Percentiles rank a stretch among this genome's conserved stretches.
These are phyloP conservation scores for Sphaerulina populicola DNA, from an alignment of 2,329 filamentous ascomycete genomes.

Conservation along the genomic window DNA sequence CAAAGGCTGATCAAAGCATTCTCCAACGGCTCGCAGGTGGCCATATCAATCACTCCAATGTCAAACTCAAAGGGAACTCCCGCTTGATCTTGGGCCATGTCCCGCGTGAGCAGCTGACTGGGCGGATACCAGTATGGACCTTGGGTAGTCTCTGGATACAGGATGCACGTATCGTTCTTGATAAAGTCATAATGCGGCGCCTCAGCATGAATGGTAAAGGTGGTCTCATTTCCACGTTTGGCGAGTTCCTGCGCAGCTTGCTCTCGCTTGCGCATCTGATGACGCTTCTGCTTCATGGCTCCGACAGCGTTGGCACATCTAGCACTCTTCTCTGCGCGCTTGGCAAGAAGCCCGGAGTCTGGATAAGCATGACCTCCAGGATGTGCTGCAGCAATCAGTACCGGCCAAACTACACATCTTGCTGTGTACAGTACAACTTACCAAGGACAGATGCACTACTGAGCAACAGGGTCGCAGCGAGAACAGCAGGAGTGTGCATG, in stretches of 20 bases:
- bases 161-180: constrained; percentile 12
- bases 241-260: background rate
- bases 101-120: constrained; percentile 6
- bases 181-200: constrained; percentile 12
- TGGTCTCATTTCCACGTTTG: constrained; percentile 7
- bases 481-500: background rate
- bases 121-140: constrained; percentile 13
- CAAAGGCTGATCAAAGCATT: constrained; percentile 10
- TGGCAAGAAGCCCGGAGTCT: background rate
- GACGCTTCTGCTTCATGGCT: constrained; percentile 13
- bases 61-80: constrained; percentile 13
- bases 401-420: background rate
- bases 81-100: constrained; percentile 8
- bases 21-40: constrained; percentile 10
- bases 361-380: constrained; percentile 1
- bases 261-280: constrained; percentile 5
- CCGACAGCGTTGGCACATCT: constrained; percentile 8
- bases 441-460: background rate
- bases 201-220: constrained; percentile 8
- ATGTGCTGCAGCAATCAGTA: background rate
- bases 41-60: constrained; percentile 13
- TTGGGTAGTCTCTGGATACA: constrained; percentile 10
- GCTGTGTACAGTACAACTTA: background rate
- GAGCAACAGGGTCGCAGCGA: background rate
- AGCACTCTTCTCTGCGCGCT: constrained; percentile 4